These are phyloP conservation scores for Penicillium psychrofluorescens DNA, from an alignment of 495 filamentous ascomycete genomes.

Conservation along the genomic window DNA sequence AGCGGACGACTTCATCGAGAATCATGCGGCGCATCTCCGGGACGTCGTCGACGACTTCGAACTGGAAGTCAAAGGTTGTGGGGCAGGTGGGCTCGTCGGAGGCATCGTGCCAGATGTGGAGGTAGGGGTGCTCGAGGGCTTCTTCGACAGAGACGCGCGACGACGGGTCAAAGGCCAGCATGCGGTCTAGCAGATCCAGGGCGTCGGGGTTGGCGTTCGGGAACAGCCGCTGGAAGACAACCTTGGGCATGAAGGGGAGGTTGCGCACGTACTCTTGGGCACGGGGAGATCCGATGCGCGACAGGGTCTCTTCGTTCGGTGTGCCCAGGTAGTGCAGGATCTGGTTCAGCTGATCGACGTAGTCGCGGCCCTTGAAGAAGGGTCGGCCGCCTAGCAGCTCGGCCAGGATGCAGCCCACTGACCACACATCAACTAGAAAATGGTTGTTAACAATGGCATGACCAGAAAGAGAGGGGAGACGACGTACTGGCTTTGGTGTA, in stretches of 20 bases:
- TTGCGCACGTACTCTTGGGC: conserved; percentile 99
- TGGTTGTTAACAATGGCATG: conserved; percentile 8
- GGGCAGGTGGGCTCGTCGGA: conserved; percentile 92
- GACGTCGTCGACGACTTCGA: conserved; percentile 91
- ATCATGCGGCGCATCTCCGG: conserved; percentile 96
- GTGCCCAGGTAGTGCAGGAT: conserved; percentile 97
- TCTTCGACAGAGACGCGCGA: conserved; percentile 86
- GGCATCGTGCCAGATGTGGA: conserved; percentile 97
- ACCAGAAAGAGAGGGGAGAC: background rate
- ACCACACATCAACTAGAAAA: conserved; percentile 91
- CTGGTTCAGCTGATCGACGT: conserved; percentile 98
- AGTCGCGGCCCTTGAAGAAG: conserved; percentile 98
- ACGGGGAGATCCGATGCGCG: conserved; percentile 87
- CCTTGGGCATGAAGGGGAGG: conserved; percentile 91
- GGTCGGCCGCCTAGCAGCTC: conserved; percentile 93
- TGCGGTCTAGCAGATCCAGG: conserved; percentile 86
- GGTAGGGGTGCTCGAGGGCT: conserved; percentile 90
- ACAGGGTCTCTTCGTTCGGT: conserved; percentile 89
- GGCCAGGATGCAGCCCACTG: conserved; percentile 94
- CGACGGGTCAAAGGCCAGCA: conserved; percentile 95
- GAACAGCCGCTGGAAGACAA: conserved; percentile 82
- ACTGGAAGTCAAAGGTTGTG: conserved; percentile 93
- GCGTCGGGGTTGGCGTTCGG: conserved; percentile 93
- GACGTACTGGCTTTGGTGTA: conserved; percentile 98
- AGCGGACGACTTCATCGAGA: conserved; percentile 78